These are phyloP conservation scores for Neonothopanus nambi DNA, from an alignment of 1,284 basidiomycete species.

Conservation along the genomic window DNA sequence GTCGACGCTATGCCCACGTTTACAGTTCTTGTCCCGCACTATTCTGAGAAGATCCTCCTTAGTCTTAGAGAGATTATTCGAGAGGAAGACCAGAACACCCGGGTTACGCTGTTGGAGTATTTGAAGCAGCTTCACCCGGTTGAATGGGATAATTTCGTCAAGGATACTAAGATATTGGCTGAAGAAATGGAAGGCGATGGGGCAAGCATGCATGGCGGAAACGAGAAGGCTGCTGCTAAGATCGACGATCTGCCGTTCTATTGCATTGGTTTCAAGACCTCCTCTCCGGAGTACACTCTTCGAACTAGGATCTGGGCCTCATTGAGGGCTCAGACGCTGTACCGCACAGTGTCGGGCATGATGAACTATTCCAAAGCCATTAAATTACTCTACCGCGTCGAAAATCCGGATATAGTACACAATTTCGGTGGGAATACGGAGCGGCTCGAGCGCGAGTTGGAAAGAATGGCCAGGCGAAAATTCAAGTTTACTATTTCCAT, in stretches of 20 bases:
- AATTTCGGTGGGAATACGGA: conserved; percentile 97
- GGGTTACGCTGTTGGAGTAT: conserved; percentile 94
- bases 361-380: conserved; percentile 99
- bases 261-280: conserved; percentile 99
- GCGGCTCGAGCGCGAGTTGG: conserved; percentile 93
- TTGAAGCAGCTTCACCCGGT: conserved; percentile 99
- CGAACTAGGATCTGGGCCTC: conserved; percentile 99
- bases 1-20: conserved; percentile 98
- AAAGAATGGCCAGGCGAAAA: conserved; percentile 96
- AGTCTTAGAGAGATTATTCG: conserved; percentile 95
- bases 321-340: conserved; percentile 95
- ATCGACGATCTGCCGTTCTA: conserved; percentile 98
- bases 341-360: conserved; percentile 99
- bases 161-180: conserved; percentile 98
- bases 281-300: conserved; percentile 97
- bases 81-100: conserved; percentile 95
- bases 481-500: conserved; percentile 99
- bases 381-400: conserved; percentile 98
- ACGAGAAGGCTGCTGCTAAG: conserved; percentile 77
- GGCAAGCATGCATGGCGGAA: conserved; percentile 44
- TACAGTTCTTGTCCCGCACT: conserved; percentile 94
- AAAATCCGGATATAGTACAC: conserved; percentile 99
- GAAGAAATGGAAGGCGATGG: conserved; percentile 82
- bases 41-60: conserved; percentile 94
- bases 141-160: conserved; percentile 99